Percentiles rank a stretch among this genome's conserved stretches.
Conservation (phyloP, 768 basidiomycete genomes). For the Trametes maxima region DNA sequence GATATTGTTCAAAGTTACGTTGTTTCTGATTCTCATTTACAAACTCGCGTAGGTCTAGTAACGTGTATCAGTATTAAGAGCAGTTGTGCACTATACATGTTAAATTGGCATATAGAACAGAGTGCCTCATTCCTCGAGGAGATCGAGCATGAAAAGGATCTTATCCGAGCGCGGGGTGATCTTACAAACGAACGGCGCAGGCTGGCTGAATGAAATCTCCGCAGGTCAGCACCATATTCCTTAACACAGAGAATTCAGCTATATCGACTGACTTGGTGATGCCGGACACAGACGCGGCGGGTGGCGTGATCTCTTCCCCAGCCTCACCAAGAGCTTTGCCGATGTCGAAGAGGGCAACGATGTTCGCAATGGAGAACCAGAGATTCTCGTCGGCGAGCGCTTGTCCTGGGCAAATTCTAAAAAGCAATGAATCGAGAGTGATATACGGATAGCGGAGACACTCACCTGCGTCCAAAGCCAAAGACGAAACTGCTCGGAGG, state of each 20-base stretch:
- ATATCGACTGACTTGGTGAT: constrained; percentile 43
- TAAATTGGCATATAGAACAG: too few relatives aligned
- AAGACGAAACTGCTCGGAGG: constrained; percentile 20
- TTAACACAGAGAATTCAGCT: background rate
- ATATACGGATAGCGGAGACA: background rate
- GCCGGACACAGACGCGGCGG: constrained; percentile 41
- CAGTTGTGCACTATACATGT: too few relatives aligned
- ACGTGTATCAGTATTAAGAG: too few relatives aligned
- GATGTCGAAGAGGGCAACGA: constrained; percentile 44
- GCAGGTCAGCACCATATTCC: background rate
- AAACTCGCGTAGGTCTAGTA: too few relatives aligned
- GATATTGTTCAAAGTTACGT: too few relatives aligned
- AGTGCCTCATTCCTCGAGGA: too few relatives aligned
- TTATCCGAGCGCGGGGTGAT: constrained; percentile 44
- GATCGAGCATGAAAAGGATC: background rate
- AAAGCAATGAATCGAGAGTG: background rate
- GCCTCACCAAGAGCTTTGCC: constrained; percentile 42
- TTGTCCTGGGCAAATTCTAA: constrained; percentile 56
- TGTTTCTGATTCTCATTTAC: too few relatives aligned
- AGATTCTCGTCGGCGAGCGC: constrained; percentile 51
- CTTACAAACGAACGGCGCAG: constrained; percentile 48
- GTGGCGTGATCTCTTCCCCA: constrained; percentile 43
- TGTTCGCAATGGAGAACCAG: constrained; percentile 47
- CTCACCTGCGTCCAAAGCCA: constrained; percentile 24
- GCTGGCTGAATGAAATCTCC: constrained; percentile 40